Base-by-base conservation (phyloP, 2,329 filamentous ascomycete species). In the Xylariomycetidae sp. region DNA sequence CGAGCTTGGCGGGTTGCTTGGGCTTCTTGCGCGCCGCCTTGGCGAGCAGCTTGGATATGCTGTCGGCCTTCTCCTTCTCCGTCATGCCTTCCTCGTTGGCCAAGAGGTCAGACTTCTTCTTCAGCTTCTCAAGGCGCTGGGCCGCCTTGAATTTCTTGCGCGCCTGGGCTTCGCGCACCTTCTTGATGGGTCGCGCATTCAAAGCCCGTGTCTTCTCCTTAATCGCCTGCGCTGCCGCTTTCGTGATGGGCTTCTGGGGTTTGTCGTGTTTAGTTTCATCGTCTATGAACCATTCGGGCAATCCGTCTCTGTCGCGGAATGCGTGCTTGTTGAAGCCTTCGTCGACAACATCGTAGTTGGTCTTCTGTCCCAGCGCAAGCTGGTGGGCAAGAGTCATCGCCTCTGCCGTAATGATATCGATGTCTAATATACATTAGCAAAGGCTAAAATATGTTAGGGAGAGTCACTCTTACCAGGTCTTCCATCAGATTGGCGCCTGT, bases 321-420 rank as follows among this genome's bases (percentile, higher is more conserved):
- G 88, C 78, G 57, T 84, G 86, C 59, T 88, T 92, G 69, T 95
- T 96, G 74, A 92, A 98, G 25, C 81, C 82, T 41, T 97, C 90
- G 53, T 98, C 94, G 28, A 90, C 67, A 5, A 95, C 67, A 48
- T 96, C 87, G 35, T 83, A 63, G 28, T 77, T 83, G 1, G 82
- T 85, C 60, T 83, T 89, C 56, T 90, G 75, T 27, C 90, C 90
- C 0, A 84, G 88, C 4, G 89, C 92, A 38, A 98, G 81, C 54
- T 88, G 78, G 46, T 97, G 92, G 1, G 92, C 94, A 12, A 98
- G 74, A 1, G 90, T 94, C 92, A 98, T 98, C 44, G 94, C 92
- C 69, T 98, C 92, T 5, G 88, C 92, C n/a, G 92, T 98, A 54
- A 97, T 94, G 53, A 98, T 97, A 58, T 97, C 88, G 62, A 98